phyloP scores from a whole-genome alignment of 257 asterid species.

The Solanum chilense region DNA sequence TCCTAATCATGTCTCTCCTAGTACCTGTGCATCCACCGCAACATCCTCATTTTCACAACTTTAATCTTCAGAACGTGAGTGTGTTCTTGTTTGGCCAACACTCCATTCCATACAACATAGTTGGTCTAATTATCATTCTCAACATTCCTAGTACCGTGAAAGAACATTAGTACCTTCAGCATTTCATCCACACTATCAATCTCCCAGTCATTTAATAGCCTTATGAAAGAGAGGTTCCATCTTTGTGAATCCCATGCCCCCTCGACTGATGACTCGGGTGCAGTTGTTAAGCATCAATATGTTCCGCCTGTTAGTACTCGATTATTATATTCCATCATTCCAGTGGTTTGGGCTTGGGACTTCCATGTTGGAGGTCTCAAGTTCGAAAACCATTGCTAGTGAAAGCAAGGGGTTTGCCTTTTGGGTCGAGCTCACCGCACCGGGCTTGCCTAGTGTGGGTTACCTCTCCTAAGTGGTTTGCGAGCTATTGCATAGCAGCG shows the following conservation, averaged over 20 bases:
- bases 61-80: not conserved
- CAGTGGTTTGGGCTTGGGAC: not conserved
- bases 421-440: not conserved
- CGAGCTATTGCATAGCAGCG: not conserved
- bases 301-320: not conserved
- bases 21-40: not conserved
- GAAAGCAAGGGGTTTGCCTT: not conserved
- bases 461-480: not conserved
- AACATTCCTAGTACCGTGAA: not conserved
- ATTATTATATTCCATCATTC: not conserved
- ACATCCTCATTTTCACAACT: not conserved
- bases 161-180: not conserved
- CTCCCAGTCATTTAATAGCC: no score
- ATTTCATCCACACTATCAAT: no score
- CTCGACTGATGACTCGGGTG: not conserved
- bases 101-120: not conserved
- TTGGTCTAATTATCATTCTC: not conserved
- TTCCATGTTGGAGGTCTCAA: not conserved
- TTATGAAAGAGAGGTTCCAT: not conserved
- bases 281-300: not conserved
- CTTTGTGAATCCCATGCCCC: not conserved
- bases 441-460: not conserved
- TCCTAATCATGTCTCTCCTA: not conserved
- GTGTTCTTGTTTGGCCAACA: not conserved
- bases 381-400: not conserved